Evolutionary conservation across 768 basidiomycete species (phyloP).

Genomic region (Trametes meyenii): DNA sequence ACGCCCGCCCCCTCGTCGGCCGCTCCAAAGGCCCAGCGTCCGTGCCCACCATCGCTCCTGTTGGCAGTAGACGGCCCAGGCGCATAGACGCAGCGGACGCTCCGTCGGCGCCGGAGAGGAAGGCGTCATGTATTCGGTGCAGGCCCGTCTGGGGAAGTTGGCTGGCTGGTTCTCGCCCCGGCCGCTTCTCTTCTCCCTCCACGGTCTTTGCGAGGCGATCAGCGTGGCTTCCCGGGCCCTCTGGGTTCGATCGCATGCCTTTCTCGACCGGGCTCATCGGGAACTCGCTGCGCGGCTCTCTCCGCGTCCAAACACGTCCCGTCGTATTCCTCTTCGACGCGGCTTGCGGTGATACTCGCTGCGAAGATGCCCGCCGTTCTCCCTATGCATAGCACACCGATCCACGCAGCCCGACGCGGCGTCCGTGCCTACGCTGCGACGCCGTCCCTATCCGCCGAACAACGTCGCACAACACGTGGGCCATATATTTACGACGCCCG

Average conservation of each 20-base stretch:
- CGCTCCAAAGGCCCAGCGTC: not conserved
- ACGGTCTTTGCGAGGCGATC: constrained; percentile 4
- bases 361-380: too few species aligned
- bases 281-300: too few species aligned
- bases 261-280: not conserved
- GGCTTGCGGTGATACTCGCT: too few species aligned
- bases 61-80: too few species aligned
- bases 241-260: not conserved
- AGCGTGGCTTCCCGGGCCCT: not conserved
- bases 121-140: not conserved
- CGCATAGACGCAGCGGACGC: too few species aligned
- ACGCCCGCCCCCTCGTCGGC: constrained; percentile 1
- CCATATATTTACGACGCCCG: not conserved
- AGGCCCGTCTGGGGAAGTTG: not conserved
- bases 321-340: too few species aligned
- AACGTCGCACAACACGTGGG: not conserved
- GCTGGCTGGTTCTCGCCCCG: not conserved
- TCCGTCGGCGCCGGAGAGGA: not conserved
- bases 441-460: too few species aligned
- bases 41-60: not conserved
- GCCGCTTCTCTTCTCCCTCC: constrained; percentile 6
- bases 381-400: too few species aligned
- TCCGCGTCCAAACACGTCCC: too few species aligned
- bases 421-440: too few species aligned
- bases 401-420: too few species aligned